These are phyloP conservation scores for Zancudomyces culisetae DNA, from an alignment of 371 early-diverging fungal species.

Conservation along the genomic window DNA sequence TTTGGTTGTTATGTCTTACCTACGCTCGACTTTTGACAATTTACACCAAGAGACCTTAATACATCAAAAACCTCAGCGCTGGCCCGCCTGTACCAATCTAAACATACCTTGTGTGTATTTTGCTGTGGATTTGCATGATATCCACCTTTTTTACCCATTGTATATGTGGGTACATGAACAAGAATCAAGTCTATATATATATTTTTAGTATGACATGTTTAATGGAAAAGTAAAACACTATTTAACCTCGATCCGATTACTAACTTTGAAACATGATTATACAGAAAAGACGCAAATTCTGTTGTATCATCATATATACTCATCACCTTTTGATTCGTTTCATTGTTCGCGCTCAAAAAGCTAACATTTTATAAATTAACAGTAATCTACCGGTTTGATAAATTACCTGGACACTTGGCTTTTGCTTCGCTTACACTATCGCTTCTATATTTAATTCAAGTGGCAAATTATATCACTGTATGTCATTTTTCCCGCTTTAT, in stretches of 20 bases:
- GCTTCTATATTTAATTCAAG: constrained; percentile 5
- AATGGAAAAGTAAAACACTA: too few species aligned
- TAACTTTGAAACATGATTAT: too few species aligned
- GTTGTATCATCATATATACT: too few species aligned
- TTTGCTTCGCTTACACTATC: constrained; percentile 35
- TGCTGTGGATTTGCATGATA: constrained; percentile 50
- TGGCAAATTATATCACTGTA: background rate
- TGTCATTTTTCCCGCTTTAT: background rate
- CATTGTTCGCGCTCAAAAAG: too few species aligned
- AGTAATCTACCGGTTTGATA: background rate
- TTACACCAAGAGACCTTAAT: constrained; percentile 30
- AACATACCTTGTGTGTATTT: constrained; percentile 70
- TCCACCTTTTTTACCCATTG: constrained; percentile 33
- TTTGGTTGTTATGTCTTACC: constrained; percentile 3
- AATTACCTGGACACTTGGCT: constrained; percentile 42
- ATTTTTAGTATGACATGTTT: too few species aligned
- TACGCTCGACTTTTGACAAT: constrained; percentile 42
- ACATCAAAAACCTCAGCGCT: constrained; percentile 49
- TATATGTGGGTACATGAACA: constrained; percentile 74
- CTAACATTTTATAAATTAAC: background rate
- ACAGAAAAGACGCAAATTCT: too few species aligned
- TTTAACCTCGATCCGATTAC: too few species aligned
- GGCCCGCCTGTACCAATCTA: constrained; percentile 62
- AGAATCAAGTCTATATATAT: constrained; percentile 24
- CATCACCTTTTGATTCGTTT: too few species aligned